phyloP scores from a whole-genome alignment of 1,284 basidiomycete species.

The Heterobasidion occidentale region DNA sequence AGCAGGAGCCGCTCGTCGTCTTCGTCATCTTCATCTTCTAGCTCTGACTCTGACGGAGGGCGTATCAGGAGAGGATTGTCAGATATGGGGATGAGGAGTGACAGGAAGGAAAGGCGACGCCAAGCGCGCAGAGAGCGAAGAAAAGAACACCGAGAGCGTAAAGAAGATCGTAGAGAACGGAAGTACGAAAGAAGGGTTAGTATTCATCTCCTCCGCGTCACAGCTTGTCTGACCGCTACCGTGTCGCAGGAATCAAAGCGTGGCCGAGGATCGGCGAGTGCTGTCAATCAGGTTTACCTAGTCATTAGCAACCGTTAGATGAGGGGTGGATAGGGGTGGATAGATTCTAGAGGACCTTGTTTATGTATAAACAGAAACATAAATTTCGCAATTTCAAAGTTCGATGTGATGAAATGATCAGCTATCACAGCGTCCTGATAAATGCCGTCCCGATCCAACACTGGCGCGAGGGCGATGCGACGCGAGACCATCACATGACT shows the following conservation, averaged over 20 bases:
- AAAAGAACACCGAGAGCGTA: neutral
- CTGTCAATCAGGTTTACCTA: neutral
- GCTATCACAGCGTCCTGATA: no score
- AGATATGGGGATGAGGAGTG: neutral
- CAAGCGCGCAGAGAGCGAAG: neutral
- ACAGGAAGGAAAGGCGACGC: neutral
- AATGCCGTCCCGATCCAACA: no score
- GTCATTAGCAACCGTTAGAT: neutral
- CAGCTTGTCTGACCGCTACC: neutral
- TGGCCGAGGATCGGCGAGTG: neutral
- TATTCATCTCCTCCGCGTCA: neutral
- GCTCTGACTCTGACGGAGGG: neutral
- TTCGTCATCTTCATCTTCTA: neutral
- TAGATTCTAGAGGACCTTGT: neutral
- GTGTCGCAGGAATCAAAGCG: neutral
- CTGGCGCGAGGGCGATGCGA: no score
- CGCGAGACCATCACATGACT: no score
- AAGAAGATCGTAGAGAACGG: neutral
- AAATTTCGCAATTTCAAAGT: no score
- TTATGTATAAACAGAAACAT: no score
- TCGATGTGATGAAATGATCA: no score
- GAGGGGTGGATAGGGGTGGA: neutral
- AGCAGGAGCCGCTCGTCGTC: neutral
- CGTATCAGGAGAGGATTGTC: neutral
- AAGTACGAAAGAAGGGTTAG: neutral